These are phyloP conservation scores for Ballota nigra DNA, from an alignment of 257 asterid genomes.

Conservation along the genomic window DNA sequence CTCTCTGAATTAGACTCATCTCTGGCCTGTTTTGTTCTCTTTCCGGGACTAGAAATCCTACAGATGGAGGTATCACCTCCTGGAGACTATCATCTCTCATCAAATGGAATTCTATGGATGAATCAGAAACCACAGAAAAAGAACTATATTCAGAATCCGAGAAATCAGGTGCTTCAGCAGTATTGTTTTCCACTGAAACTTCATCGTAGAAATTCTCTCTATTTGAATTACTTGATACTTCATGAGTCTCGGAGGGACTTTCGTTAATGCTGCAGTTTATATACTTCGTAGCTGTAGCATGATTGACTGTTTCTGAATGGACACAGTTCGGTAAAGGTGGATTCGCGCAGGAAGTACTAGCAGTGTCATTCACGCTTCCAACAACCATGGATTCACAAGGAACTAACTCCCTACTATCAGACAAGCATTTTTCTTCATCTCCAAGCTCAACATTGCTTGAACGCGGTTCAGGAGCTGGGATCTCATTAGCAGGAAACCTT, in stretches of 20 bases:
- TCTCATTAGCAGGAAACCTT: conserved; percentile 25
- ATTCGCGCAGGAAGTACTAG: conserved; percentile 44
- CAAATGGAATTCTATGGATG: conserved; percentile 32
- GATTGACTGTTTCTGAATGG: conserved; percentile 26
- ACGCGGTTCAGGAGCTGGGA: conserved; percentile 22
- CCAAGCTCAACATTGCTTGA: conserved; percentile 28
- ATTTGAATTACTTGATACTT: conserved; percentile 18
- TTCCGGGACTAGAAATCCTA: conserved; percentile 43
- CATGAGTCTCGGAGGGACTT: conserved; percentile 24
- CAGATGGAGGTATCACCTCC: conserved; percentile 39
- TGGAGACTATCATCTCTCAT: conserved; percentile 30
- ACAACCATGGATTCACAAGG: conserved; percentile 20
- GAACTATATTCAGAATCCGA: conserved; percentile 49
- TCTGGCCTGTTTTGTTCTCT: conserved; percentile 47
- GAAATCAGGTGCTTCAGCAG: conserved; percentile 43
- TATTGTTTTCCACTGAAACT: conserved; percentile 39
- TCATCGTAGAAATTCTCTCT: conserved; percentile 45
- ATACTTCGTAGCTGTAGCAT: conserved; percentile 22
- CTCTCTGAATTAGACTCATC: conserved; percentile 44
- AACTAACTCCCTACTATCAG: conserved; percentile 40
- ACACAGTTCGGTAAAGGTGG: conserved; percentile 33
- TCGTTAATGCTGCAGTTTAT: conserved; percentile 20
- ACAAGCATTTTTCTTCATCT: conserved; percentile 37
- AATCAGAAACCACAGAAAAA: conserved; percentile 40
- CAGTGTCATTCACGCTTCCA: conserved; percentile 31